These are phyloP conservation scores for Cutaneotrichosporon sp. DNA, from an alignment of 1,284 basidiomycete genomes.

Conservation along the genomic window DNA sequence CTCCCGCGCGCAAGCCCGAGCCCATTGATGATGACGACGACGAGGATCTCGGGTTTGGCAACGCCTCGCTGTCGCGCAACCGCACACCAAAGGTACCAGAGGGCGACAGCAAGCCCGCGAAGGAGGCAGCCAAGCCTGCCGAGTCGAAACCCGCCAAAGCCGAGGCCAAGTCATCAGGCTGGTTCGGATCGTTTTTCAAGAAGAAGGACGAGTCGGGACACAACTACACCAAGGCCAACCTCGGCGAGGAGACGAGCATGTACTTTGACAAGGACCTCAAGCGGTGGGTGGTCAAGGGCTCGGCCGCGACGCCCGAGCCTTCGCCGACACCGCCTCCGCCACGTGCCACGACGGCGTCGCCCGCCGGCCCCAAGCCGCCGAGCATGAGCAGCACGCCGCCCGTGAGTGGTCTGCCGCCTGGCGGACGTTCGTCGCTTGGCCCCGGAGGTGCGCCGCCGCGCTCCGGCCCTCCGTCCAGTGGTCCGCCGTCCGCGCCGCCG, in stretches of 20 bases:
- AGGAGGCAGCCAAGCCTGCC: conserved; percentile 26
- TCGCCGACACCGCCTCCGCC: conserved; percentile 56
- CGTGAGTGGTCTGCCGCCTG: conserved; percentile 28
- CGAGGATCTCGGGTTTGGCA: conserved; percentile 89
- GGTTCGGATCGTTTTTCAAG: conserved; percentile 66
- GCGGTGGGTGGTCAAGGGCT: conserved; percentile 94
- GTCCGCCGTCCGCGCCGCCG: conserved; percentile 17
- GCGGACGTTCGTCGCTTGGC: conserved; percentile 48
- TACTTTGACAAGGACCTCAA: conserved; percentile 93
- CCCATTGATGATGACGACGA: conserved; percentile 58
- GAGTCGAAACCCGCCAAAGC: not conserved
- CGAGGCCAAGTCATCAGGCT: not conserved
- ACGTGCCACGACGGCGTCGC: conserved; percentile 73
- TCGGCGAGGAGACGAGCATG: conserved; percentile 87
- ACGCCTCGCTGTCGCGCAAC: conserved; percentile 51
- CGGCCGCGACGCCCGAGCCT: conserved; percentile 55
- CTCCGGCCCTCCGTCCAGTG: not conserved
- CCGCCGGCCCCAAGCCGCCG: conserved; percentile 46
- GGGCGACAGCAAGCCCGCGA: conserved; percentile 29
- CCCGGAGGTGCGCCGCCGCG: conserved; percentile 1
- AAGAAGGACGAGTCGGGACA: conserved; percentile 50
- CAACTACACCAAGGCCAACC: conserved; percentile 61
- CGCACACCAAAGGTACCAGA: conserved; percentile 44
- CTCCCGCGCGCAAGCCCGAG: conserved; percentile 2
- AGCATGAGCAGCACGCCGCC: conserved; percentile 44